A percentile compares a stretch with the other conserved stretches of the same genome.
phyloP scores from a whole-genome alignment of 257 asterid species.

The Jasminum sambac region DNA sequence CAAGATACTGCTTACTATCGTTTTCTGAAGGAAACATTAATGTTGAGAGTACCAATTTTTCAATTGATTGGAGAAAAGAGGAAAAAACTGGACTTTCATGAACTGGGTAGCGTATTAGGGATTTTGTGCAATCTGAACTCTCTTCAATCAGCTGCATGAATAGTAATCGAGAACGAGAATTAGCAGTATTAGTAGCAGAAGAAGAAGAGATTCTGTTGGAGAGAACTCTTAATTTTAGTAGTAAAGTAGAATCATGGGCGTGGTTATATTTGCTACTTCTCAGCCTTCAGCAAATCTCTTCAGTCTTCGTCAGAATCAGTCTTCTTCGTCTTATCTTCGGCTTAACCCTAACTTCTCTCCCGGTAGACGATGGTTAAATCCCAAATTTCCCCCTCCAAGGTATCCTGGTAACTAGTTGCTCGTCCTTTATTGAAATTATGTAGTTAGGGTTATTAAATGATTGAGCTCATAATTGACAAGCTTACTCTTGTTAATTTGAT shows the following conservation, averaged over 20 bases:
- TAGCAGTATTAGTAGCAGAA: conserved; percentile 14
- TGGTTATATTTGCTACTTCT: conserved; percentile 43
- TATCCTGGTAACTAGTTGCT: conserved; percentile 18
- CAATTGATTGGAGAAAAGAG: background rate
- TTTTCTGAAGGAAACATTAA: background rate
- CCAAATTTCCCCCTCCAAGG: conserved; percentile 42
- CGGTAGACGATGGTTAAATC: conserved; percentile 53
- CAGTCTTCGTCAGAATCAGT: conserved; percentile 32
- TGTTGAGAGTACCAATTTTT: background rate
- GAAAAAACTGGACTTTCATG: background rate
- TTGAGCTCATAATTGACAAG: background rate
- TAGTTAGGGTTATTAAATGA: background rate
- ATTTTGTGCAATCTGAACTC: background rate
- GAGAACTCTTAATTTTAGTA: conserved; percentile 10
- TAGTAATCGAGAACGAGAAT: conserved; percentile 33
- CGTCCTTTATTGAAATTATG: background rate
- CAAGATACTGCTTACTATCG: conserved; percentile 4
- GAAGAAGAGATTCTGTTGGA: conserved; percentile 24
- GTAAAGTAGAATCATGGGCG: conserved; percentile 35
- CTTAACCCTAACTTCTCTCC: conserved; percentile 38
- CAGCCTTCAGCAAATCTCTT: conserved; percentile 33
- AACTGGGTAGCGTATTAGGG: background rate
- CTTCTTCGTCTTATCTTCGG: conserved; percentile 44
- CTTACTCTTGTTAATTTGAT: background rate
- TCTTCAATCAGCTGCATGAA: conserved; percentile 51